A percentile compares a stretch with the other conserved stretches of the same genome.
Evolutionary conservation across 352 stramenopile genomes (phyloP).

Genomic region (Plasmopara muralis): DNA sequence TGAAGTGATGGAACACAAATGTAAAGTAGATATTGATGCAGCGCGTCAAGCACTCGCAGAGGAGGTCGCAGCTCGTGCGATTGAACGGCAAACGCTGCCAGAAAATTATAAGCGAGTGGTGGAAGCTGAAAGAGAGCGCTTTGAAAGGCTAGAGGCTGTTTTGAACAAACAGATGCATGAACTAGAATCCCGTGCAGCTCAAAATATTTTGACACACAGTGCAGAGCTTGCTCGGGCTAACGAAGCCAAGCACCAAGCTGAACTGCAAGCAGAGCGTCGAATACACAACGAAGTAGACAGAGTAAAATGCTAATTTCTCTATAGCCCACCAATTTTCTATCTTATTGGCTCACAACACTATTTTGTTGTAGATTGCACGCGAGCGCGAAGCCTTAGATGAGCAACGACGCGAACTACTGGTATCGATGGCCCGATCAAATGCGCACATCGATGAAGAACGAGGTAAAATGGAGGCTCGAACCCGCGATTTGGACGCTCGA

Average conservation of each 20-base stretch:
- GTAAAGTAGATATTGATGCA: conserved; percentile 42
- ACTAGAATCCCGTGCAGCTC: conserved; percentile 37
- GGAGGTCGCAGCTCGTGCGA: conserved; percentile 33
- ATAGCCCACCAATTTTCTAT: conserved; percentile 1
- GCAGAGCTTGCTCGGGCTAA: conserved; percentile 31
- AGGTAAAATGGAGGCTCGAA: conserved; percentile 50
- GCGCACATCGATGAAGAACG: conserved; percentile 64
- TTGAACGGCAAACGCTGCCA: conserved; percentile 50
- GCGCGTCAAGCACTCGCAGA: conserved; percentile 30
- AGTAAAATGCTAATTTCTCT: conserved; percentile 10
- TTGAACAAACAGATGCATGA: conserved; percentile 45
- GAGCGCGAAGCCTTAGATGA: conserved; percentile 69
- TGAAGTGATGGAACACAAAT: conserved; percentile 55
- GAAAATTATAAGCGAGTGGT: conserved; percentile 50
- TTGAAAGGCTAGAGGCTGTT: conserved; percentile 52
- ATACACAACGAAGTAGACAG: conserved; percentile 54
- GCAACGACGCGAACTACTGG: conserved; percentile 60
- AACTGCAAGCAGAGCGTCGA: conserved; percentile 55
- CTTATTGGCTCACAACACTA: background rate
- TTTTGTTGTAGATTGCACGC: conserved; percentile 34
- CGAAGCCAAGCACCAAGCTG: conserved; percentile 29
- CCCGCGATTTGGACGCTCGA: conserved; percentile 48
- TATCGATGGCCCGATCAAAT: conserved; percentile 40
- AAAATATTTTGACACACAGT: conserved; percentile 37
- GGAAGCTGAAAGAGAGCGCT: conserved; percentile 54